These are phyloP conservation scores for Colletotrichum sp. DNA, from an alignment of 2,329 filamentous ascomycete species.

Conservation along the genomic window DNA sequence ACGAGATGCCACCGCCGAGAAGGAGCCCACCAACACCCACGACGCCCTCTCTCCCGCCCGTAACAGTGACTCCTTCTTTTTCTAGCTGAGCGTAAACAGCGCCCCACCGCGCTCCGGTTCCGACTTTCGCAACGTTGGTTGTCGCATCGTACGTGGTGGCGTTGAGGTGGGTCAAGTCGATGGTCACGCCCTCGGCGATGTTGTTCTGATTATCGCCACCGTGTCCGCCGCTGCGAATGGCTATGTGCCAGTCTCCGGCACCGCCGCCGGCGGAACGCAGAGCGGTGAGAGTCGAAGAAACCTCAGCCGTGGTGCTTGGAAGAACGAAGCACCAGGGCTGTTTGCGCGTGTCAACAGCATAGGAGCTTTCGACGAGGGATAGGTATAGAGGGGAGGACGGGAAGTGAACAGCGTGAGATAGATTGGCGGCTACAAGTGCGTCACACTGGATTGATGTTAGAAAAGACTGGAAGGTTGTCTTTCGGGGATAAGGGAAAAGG, in stretches of 20 bases:
- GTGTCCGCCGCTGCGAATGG: conserved; percentile 51
- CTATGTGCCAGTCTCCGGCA: not conserved
- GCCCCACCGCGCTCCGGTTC: not conserved
- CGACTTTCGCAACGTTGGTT: not conserved
- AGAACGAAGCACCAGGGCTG: not conserved
- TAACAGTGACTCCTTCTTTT: not conserved
- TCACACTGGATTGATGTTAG: not conserved
- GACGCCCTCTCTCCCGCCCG: conserved; percentile 32
- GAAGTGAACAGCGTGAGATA: not conserved
- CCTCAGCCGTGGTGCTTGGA: not conserved
- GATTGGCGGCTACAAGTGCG: not conserved
- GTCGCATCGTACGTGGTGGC: not conserved
- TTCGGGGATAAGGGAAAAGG: not conserved
- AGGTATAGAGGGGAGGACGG: not conserved
- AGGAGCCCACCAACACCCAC: conserved; percentile 34
- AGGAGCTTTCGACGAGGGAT: not conserved
- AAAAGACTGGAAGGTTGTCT: not conserved
- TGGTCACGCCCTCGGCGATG: conserved; percentile 45
- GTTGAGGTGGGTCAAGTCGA: conserved; percentile 41
- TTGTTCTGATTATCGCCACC: conserved; percentile 45
- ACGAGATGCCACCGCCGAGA: conserved; percentile 29
- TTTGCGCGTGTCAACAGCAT: not conserved
- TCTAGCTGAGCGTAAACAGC: not conserved
- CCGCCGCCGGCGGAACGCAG: not conserved
- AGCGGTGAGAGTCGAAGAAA: not conserved